phyloP scores from a whole-genome alignment of 2,329 filamentous ascomycete genomes.

The Fusarium xyrophilum region DNA sequence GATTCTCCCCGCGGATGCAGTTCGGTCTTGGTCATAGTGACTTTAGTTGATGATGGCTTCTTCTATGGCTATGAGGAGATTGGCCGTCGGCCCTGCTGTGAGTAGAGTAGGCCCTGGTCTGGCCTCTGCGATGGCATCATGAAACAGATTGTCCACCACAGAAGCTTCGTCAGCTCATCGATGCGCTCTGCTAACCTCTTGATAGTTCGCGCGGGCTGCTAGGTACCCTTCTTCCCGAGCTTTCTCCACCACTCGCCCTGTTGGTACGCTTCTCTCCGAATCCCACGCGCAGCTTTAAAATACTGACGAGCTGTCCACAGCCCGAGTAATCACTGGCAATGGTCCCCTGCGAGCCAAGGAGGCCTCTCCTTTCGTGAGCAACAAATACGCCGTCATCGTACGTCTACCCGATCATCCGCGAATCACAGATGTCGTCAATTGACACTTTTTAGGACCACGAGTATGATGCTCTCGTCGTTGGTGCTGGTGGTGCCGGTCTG shows the following conservation, averaged over 20 bases:
- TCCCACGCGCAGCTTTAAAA: conserved; percentile 4
- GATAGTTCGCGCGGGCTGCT: conserved; percentile 68
- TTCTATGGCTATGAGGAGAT: conserved; percentile 69
- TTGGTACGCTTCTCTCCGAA: conserved; percentile 61
- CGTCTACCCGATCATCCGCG: conserved; percentile 47
- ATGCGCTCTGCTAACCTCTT: conserved; percentile 33
- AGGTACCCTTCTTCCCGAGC: conserved; percentile 72
- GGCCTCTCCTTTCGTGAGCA: conserved; percentile 83
- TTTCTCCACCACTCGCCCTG: conserved; percentile 87
- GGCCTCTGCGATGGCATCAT: conserved; percentile 25
- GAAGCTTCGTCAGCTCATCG: conserved; percentile 19
- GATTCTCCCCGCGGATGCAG: conserved; percentile 45
- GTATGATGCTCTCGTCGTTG: conserved; percentile 96
- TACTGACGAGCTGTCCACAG: conserved; percentile 51
- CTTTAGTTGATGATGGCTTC: conserved; percentile 60
- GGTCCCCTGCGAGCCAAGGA: conserved; percentile 90
- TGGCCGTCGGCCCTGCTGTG: conserved; percentile 64
- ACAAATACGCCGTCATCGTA: conserved; percentile 94
- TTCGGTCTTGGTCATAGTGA: conserved; percentile 40
- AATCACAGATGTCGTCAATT: conserved; percentile 25
- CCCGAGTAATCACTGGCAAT: conserved; percentile 80
- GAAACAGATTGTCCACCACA: background rate
- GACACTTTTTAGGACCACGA: conserved; percentile 77
- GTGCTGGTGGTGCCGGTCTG: conserved; percentile 81
- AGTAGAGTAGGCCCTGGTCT: conserved; percentile 51